Conservation (phyloP, 108 stramenopile species). For the Skeletonema menzelii region DNA sequence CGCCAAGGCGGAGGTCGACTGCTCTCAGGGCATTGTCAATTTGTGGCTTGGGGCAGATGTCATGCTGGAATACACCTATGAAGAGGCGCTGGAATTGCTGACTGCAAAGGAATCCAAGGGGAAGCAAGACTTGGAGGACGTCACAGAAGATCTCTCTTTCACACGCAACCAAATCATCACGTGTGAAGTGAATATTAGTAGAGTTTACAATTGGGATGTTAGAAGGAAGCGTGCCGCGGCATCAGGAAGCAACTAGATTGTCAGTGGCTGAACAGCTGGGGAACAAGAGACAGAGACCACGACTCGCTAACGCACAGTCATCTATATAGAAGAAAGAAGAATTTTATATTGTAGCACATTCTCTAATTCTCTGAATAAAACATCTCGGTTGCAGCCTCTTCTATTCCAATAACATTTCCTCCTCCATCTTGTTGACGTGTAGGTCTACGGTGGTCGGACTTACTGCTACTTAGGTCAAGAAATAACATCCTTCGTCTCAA, state of each 20-base stretch:
- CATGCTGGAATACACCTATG: slow-evolving; percentile 98
- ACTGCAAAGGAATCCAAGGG: slow-evolving; percentile 58
- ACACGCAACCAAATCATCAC: slow-evolving; percentile 96
- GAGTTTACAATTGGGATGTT: slow-evolving; percentile 98
- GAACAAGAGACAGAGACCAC: neutral
- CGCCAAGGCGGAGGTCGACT: slow-evolving; percentile 91
- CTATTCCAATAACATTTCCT: neutral
- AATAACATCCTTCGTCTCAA: slow-evolving; percentile 9
- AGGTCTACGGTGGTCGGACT: neutral
- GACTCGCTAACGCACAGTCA: neutral
- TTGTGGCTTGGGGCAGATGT: slow-evolving; percentile 99
- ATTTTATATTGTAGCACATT: neutral
- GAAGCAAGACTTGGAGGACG: slow-evolving; percentile 60
- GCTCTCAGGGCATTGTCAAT: slow-evolving; percentile 87
- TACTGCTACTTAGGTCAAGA: slow-evolving; percentile 4
- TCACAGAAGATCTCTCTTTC: slow-evolving; percentile 88
- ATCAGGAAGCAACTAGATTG: neutral
- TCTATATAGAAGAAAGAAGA: too few species aligned
- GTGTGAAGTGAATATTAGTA: slow-evolving; percentile 95
- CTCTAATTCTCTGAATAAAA: neutral
- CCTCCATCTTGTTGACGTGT: neutral
- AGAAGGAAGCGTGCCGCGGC: slow-evolving; percentile 59
- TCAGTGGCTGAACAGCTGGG: neutral
- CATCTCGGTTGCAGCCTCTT: neutral
- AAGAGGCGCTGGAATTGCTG: slow-evolving; percentile 91